These are phyloP conservation scores for Aspergillus carlsbadensis DNA, from an alignment of 495 filamentous ascomycete genomes.

Conservation along the genomic window DNA sequence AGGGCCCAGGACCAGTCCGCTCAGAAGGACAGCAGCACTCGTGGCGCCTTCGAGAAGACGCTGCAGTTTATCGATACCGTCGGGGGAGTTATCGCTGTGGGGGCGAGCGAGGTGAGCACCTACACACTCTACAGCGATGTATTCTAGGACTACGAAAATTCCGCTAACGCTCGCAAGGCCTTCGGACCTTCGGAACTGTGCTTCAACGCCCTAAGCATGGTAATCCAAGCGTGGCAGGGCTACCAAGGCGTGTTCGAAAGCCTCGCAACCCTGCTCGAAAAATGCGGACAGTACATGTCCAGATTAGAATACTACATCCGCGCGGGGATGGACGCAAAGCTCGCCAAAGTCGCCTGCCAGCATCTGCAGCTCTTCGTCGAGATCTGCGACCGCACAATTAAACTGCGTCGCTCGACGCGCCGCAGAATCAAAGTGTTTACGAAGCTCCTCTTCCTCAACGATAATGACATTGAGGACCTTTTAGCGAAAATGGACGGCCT, in stretches of 20 bases:
- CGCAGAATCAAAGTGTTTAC: slow-evolving; percentile 29
- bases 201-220: slow-evolving; percentile 37
- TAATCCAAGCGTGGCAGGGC: slow-evolving; percentile 42
- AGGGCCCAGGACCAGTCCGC: slow-evolving; percentile 24
- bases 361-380: slow-evolving; percentile 41
- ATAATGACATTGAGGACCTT: slow-evolving; percentile 35
- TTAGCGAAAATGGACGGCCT: slow-evolving; percentile 37
- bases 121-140: not conserved
- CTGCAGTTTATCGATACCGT: slow-evolving; percentile 37
- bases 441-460: slow-evolving; percentile 36
- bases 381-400: slow-evolving; percentile 38
- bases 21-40: slow-evolving; percentile 27
- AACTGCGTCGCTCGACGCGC: slow-evolving; percentile 31
- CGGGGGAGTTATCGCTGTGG: slow-evolving; percentile 32
- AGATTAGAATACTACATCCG: slow-evolving; percentile 34
- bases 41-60: slow-evolving; percentile 27
- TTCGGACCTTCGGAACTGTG: slow-evolving; percentile 40
- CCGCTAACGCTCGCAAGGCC: slow-evolving; percentile 18
- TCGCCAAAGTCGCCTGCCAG: slow-evolving; percentile 37
- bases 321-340: slow-evolving; percentile 35
- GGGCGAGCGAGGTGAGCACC: slow-evolving; percentile 30
- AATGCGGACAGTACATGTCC: slow-evolving; percentile 35
- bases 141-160: not conserved
- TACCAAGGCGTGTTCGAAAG: slow-evolving; percentile 39
- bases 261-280: slow-evolving; percentile 34